Evolutionary conservation across 805 yeast species (phyloP).

Genomic region (Lachancea lanzarotensis): DNA sequence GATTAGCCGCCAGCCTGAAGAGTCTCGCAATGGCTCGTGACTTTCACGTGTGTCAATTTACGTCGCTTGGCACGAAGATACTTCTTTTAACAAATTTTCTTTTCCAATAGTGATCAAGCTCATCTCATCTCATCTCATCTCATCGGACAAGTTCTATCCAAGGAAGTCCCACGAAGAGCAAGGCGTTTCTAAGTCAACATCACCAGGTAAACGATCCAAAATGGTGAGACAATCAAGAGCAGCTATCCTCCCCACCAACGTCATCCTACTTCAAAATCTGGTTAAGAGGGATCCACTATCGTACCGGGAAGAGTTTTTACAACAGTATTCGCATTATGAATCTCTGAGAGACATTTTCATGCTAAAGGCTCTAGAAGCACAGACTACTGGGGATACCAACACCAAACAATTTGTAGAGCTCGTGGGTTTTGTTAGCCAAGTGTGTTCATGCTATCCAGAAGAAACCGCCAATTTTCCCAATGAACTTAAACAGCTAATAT

Average conservation of each 20-base stretch:
- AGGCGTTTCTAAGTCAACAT: background rate
- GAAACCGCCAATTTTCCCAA: constrained; percentile 82
- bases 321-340: constrained; percentile 89
- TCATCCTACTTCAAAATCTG: constrained; percentile 83
- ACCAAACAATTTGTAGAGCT: constrained; percentile 63
- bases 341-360: constrained; percentile 83
- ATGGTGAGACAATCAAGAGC: constrained; percentile 91
- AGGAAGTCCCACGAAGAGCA: background rate
- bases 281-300: constrained; percentile 93
- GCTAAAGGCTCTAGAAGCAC: constrained; percentile 39
- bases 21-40: too few relatives aligned
- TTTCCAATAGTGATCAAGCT: constrained; percentile 2
- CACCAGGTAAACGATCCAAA: constrained; percentile 13
- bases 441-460: constrained; percentile 81
- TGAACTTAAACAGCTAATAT: constrained; percentile 63
- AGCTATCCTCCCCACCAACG: constrained; percentile 86
- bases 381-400: constrained; percentile 25
- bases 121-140: constrained; percentile 25
- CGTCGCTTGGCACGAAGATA: background rate
- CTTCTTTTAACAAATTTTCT: background rate
- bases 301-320: constrained; percentile 86
- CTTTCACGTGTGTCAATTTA: too few relatives aligned
- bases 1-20: background rate
- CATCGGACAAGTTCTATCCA: background rate
- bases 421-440: constrained; percentile 87